phyloP scores from a whole-genome alignment of 495 filamentous ascomycete genomes.

The Xylaria bambusicola region DNA sequence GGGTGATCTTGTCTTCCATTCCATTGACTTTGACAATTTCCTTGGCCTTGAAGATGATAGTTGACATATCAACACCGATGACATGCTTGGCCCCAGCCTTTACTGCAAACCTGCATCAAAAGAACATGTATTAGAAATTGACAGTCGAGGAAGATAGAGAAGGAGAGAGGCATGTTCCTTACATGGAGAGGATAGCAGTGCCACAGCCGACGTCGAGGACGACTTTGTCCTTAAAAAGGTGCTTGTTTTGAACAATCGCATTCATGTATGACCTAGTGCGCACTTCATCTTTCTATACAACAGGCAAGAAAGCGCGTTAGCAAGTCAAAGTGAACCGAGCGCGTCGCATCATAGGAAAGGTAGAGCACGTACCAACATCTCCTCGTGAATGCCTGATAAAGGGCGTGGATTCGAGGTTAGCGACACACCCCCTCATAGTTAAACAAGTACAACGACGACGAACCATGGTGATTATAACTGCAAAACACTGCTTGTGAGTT shows the following conservation, averaged over 20 bases:
- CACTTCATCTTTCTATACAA: constrained; percentile 89
- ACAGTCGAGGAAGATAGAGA: not conserved
- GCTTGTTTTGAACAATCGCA: constrained; percentile 91
- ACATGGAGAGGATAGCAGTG: constrained; percentile 89
- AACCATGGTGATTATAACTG: constrained; percentile 97
- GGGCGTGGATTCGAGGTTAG: constrained; percentile 34
- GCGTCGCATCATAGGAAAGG: constrained; percentile 2
- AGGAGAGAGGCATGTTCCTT: constrained; percentile 20
- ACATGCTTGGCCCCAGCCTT: constrained; percentile 87
- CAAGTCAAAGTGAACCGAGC: constrained; percentile 3
- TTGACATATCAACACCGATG: constrained; percentile 90
- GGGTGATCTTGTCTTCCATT: constrained; percentile 74
- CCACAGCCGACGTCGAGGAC: constrained; percentile 94
- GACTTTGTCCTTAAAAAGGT: constrained; percentile 85
- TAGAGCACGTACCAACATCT: constrained; percentile 82
- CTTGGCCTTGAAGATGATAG: constrained; percentile 84
- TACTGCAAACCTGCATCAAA: constrained; percentile 68
- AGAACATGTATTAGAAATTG: constrained; percentile 9
- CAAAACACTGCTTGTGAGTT: constrained; percentile 28
- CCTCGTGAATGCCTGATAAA: constrained; percentile 83
- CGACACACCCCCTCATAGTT: constrained; percentile 12
- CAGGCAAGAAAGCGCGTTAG: constrained; percentile 22
- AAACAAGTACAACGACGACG: constrained; percentile 29
- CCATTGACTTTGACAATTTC: constrained; percentile 84
- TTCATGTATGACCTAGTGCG: constrained; percentile 94